phyloP scores from a whole-genome alignment of 495 filamentous ascomycete genomes.

The Podospora fimiseda region DNA sequence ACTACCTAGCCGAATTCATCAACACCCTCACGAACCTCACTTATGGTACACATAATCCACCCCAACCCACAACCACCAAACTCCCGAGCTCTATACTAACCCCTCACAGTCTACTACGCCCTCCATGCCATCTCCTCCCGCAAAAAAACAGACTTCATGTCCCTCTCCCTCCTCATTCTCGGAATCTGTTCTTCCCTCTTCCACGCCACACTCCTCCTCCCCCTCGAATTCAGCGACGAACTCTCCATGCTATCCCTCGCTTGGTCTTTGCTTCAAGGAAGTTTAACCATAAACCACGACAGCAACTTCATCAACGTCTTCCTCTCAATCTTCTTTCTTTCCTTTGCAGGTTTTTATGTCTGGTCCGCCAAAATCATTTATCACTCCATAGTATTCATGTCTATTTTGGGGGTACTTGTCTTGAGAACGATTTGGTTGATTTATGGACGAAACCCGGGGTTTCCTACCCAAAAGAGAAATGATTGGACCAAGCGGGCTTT shows the following conservation, averaged over 20 bases:
- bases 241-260: slow-evolving; percentile 52
- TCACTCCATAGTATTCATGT: slow-evolving; percentile 19
- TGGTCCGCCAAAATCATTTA: slow-evolving; percentile 28
- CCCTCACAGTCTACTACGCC: slow-evolving; percentile 22
- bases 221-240: slow-evolving; percentile 49
- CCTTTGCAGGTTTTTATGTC: slow-evolving; percentile 32
- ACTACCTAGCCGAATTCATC: slow-evolving; percentile 52
- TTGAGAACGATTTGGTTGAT: slow-evolving; percentile 18
- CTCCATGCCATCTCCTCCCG: slow-evolving; percentile 13
- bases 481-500: slow-evolving; percentile 8
- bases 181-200: slow-evolving; percentile 47
- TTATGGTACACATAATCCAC: slow-evolving; percentile 36
- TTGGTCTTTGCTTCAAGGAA: slow-evolving; percentile 45
- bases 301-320: slow-evolving; percentile 25
- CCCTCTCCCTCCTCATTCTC: slow-evolving; percentile 39
- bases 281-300: slow-evolving; percentile 35
- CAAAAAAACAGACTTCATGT: slow-evolving; percentile 20
- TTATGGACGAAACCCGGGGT: slow-evolving; percentile 7
- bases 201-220: slow-evolving; percentile 48
- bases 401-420: slow-evolving; percentile 10
- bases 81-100: not conserved
- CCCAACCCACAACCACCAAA: slow-evolving; percentile 4
- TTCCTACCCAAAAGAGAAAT: slow-evolving; percentile 7
- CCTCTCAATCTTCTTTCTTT: slow-evolving; percentile 17
- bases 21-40: slow-evolving; percentile 47